phyloP scores from a whole-genome alignment of 495 filamentous ascomycete species.

The Penicillium arizonense region DNA sequence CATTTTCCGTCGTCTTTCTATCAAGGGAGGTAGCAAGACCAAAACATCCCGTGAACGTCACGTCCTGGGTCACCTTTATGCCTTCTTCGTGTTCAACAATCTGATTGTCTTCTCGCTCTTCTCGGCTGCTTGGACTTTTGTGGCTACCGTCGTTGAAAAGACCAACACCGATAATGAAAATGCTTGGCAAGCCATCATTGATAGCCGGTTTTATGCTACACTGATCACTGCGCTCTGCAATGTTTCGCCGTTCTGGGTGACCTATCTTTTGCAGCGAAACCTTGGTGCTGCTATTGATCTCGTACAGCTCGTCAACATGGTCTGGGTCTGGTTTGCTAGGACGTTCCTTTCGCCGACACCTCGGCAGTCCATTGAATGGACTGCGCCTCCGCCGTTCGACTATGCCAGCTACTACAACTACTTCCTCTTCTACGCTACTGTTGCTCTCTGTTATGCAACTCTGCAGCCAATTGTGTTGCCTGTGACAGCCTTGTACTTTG shows the following conservation, averaged over 20 bases:
- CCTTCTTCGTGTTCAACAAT: conserved; percentile 98
- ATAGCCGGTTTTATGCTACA: conserved; percentile 57
- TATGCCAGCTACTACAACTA: conserved; percentile 96
- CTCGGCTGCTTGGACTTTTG: conserved; percentile 70
- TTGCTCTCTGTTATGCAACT: conserved; percentile 80
- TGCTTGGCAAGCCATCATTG: conserved; percentile 66
- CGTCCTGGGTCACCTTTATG: conserved; percentile 85
- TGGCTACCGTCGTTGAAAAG: conserved; percentile 60
- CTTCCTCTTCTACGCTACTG: conserved; percentile 91
- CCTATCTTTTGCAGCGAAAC: conserved; percentile 88
- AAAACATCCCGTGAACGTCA: conserved; percentile 94
- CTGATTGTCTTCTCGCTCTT: conserved; percentile 92
- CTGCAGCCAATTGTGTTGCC: conserved; percentile 90
- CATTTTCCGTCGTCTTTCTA: conserved; percentile 81
- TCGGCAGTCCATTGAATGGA: conserved; percentile 88
- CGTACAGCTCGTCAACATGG: conserved; percentile 74
- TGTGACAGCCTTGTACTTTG: conserved; percentile 87
- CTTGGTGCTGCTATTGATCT: conserved; percentile 89
- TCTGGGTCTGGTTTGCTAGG: conserved; percentile 77
- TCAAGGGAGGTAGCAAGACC: conserved; percentile 77
- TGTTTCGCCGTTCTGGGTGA: conserved; percentile 89
- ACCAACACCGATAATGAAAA: conserved; percentile 42
- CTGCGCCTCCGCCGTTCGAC: conserved; percentile 88
- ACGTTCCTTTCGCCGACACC: conserved; percentile 87
- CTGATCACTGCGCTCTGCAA: conserved; percentile 69